A percentile compares a stretch with the other conserved stretches of the same genome.
Conservation (phyloP, 176 grass and related monocot species). For the Rhynchospora tenuis region DNA sequence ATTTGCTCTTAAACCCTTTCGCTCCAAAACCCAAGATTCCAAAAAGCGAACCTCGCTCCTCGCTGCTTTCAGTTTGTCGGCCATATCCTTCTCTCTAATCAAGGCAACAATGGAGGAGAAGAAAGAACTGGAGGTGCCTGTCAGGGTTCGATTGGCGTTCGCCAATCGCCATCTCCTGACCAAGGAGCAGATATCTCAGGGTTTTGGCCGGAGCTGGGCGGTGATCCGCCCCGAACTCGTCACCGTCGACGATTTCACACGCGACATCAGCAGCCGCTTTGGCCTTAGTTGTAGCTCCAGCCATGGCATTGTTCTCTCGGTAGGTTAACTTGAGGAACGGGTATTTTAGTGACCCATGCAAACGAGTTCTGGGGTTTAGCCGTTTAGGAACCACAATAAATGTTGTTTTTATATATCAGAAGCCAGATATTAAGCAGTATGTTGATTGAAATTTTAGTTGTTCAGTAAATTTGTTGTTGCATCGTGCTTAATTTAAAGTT, state of each 20-base stretch:
- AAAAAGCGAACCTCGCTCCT: too few species aligned
- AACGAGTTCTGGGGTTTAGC: too few species aligned
- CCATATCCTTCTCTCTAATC: not conserved
- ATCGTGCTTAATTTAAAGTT: too few species aligned
- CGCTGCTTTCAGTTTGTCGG: not conserved
- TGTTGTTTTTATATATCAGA: not conserved
- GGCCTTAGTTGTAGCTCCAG: not conserved
- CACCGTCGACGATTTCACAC: conserved; percentile 10
- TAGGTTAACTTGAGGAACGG: not conserved
- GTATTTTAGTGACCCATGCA: not conserved
- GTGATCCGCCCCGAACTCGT: not conserved
- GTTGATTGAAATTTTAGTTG: not conserved
- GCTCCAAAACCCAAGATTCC: too few species aligned
- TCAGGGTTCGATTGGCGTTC: conserved; percentile 11
- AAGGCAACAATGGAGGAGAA: not conserved
- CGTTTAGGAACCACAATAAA: not conserved
- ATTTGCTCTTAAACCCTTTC: too few species aligned
- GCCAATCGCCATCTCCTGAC: not conserved
- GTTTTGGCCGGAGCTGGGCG: not conserved
- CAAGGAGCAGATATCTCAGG: conserved; percentile 9
- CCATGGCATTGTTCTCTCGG: not conserved
- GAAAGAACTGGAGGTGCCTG: not conserved
- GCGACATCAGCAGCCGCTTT: not conserved
- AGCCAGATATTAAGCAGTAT: not conserved
- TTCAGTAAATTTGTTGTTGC: not conserved